These are phyloP conservation scores for Sphagnum magellanicum DNA, from an alignment of 228 moss, liverwort and hornwort species.

Conservation along the genomic window DNA sequence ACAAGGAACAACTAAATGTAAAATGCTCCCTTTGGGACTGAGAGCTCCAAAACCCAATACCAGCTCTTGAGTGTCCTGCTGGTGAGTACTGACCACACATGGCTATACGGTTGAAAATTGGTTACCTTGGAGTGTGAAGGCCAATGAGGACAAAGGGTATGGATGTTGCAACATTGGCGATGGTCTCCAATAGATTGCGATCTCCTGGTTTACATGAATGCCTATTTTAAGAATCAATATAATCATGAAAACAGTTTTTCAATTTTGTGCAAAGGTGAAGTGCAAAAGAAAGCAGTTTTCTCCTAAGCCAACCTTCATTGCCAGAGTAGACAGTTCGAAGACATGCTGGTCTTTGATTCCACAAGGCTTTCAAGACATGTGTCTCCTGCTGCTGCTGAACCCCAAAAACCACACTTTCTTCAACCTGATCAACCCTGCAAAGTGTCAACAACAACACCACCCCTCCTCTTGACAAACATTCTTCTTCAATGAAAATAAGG, in stretches of 20 bases:
- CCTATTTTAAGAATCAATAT: background rate
- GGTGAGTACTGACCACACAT: too few species aligned
- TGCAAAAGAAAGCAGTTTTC: background rate
- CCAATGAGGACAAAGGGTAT: slow-evolving; percentile 86
- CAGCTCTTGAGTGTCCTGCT: too few species aligned
- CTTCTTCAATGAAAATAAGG: too few species aligned
- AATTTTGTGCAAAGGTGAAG: background rate
- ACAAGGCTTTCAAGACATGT: slow-evolving; percentile 4
- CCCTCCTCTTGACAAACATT: too few species aligned
- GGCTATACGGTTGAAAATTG: background rate
- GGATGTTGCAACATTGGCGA: slow-evolving; percentile 82
- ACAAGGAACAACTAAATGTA: too few species aligned
- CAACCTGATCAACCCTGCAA: background rate
- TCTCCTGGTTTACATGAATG: slow-evolving; percentile 40
- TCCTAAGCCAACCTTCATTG: background rate
- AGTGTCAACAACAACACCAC: background rate
- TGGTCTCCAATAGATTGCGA: slow-evolving; percentile 63
- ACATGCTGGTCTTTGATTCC: slow-evolving; percentile 3
- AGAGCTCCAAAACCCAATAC: too few species aligned
- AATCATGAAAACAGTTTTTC: background rate
- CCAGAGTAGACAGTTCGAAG: background rate
- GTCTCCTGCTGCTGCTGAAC: background rate
- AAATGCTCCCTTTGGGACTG: too few species aligned
- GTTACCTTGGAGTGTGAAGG: slow-evolving; percentile 76
- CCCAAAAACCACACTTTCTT: background rate